Evolutionary conservation across 208 protist genomes (phyloP).

Genomic region (Phytomonas sp.): DNA sequence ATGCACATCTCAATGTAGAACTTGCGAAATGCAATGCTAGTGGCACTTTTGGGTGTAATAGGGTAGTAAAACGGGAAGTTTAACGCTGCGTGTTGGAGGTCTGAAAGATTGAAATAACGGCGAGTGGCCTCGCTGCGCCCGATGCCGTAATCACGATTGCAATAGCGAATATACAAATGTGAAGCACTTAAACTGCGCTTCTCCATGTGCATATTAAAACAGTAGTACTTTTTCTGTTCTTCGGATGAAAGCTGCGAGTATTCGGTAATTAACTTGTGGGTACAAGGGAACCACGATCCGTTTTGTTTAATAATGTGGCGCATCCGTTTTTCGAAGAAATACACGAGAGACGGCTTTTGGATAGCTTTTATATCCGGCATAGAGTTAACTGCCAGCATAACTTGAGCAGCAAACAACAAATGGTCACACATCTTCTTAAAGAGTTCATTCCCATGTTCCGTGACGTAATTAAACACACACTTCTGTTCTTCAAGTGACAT

Average conservation of each 20-base stretch:
- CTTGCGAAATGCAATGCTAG: slow-evolving; percentile 28
- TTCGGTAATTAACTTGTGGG: background rate
- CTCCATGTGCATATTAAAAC: slow-evolving; percentile 33
- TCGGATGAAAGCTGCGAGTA: slow-evolving; percentile 39
- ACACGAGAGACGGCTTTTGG: slow-evolving; percentile 21
- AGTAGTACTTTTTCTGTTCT: slow-evolving; percentile 33
- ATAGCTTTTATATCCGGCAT: slow-evolving; percentile 62
- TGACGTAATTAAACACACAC: slow-evolving; percentile 16
- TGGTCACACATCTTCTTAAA: slow-evolving; percentile 26
- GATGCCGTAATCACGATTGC: slow-evolving; percentile 69
- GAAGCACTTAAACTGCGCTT: slow-evolving; percentile 23
- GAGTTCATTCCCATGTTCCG: slow-evolving; percentile 12
- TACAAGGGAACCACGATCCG: slow-evolving; percentile 24
- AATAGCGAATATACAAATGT: slow-evolving; percentile 57
- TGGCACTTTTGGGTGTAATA: slow-evolving; percentile 25
- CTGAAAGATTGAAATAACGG: slow-evolving; percentile 33
- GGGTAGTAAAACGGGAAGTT: slow-evolving; percentile 72
- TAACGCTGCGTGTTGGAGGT: slow-evolving; percentile 68
- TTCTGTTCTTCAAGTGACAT: slow-evolving; percentile 32
- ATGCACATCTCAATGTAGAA: slow-evolving; percentile 59
- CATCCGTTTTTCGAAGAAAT: slow-evolving; percentile 19
- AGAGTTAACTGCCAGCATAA: slow-evolving; percentile 34
- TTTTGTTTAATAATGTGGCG: slow-evolving; percentile 28
- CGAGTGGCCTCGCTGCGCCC: slow-evolving; percentile 24
- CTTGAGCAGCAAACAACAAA: slow-evolving; percentile 34